Evolutionary conservation across 1,139 yeast genomes (phyloP).

Genomic region (Pichia sp.): DNA sequence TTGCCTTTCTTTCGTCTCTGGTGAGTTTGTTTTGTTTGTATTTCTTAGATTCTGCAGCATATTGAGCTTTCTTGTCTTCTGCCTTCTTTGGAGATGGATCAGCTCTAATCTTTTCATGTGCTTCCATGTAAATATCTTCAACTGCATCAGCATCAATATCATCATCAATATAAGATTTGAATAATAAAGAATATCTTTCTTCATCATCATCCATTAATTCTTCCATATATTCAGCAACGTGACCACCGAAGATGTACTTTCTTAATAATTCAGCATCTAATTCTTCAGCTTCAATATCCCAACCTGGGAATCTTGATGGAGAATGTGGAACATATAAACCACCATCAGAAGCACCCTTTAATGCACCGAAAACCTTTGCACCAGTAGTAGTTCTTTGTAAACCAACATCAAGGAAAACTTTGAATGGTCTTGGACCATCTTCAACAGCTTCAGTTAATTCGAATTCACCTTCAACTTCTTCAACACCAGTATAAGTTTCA

Average conservation of each 20-base stretch:
- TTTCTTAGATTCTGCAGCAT: constrained; percentile 95
- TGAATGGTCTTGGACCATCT: constrained; percentile 99
- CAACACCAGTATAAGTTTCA: constrained; percentile 98
- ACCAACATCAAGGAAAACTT: constrained; percentile 99
- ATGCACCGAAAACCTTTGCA: constrained; percentile 99
- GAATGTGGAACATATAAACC: constrained; percentile 99
- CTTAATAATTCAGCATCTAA: constrained; percentile 96
- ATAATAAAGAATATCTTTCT: constrained; percentile 95
- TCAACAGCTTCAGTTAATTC: constrained; percentile 98
- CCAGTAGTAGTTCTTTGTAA: constrained; percentile 99
- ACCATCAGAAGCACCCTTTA: constrained; percentile 99
- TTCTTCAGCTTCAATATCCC: constrained; percentile 98
- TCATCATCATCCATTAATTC: constrained; percentile 99
- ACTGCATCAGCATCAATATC: constrained; percentile 95
- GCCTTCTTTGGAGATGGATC: constrained; percentile 91
- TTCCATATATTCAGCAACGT: constrained; percentile 99
- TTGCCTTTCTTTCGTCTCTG: constrained; percentile 85
- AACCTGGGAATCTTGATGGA: constrained; percentile 99
- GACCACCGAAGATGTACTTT: constrained; percentile 96
- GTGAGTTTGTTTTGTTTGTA: constrained; percentile 85
- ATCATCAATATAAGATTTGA: constrained; percentile 95
- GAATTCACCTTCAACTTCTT: constrained; percentile 99
- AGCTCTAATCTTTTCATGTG: constrained; percentile 94
- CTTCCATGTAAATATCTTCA: constrained; percentile 92
- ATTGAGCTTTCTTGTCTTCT: constrained; percentile 95